Evolutionary conservation across 2,329 filamentous ascomycete genomes (phyloP), one percentile per base, ranked within the genome.

Genomic region (Trichoderma breve): DNA sequence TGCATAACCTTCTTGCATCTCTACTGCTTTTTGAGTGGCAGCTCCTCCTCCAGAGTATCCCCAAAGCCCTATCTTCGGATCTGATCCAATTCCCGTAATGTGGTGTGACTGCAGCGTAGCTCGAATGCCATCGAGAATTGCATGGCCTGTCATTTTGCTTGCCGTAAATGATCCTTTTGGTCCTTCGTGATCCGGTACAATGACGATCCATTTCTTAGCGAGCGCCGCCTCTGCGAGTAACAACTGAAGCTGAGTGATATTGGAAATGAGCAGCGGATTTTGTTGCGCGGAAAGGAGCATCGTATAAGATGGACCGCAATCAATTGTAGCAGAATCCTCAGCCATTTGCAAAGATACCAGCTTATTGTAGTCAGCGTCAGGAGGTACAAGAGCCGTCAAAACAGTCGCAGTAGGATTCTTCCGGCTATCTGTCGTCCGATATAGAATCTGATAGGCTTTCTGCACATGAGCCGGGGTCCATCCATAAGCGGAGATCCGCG

Each of bases 171-270:
- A 80, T 1, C 82, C 84, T 11, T 78, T 75, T 3, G 83, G 82
- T 0, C 84, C 84, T 66, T 85, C 80, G 66, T 81, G 83, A 73
- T 88, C 86, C 0, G 86, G 84, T 79, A 84, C 75, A 18, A 81
- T 83, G n/a, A 88, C 83, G n/a, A 83, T 78, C 84, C 84, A 87
- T 7, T 85, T 85, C 74, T 80, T 71, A 6, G 77, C 78, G 3
- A 88, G 81, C 2, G 73, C 74, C 2, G 71, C 65, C n/a, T 77
- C 73, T 3, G 77, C 72, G 8, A 78, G 60, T 9, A 79, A 61
- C 0, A 77, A 51, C 73, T 78, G 75, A 7, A 67, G 11, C 57
- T 77, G 72, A 7, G 73, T 76, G 1, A 72, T 75, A 39, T 79
- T 77, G 11, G 82, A 80, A 3, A 81, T 80, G 63, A 85, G 78